phyloP scores from a whole-genome alignment of 805 yeast species.

The Candida xyloterini region DNA sequence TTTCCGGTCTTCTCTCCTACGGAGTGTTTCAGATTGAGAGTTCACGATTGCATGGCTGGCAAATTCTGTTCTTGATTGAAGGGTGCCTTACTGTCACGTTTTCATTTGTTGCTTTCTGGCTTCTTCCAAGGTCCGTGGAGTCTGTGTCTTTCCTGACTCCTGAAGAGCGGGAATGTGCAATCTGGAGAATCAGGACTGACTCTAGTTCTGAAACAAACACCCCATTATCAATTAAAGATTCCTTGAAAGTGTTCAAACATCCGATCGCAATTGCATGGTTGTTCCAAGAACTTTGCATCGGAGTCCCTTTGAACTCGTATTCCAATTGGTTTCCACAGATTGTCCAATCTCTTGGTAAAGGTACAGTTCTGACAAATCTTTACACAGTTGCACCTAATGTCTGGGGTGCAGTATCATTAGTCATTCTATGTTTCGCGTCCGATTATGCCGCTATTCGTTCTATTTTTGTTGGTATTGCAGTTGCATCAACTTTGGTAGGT shows the following conservation, averaged over 20 bases:
- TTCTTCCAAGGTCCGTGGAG: slow-evolving; percentile 38
- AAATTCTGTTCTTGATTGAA: slow-evolving; percentile 44
- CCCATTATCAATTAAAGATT: slow-evolving; percentile 39
- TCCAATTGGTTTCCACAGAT: slow-evolving; percentile 50
- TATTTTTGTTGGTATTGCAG: slow-evolving; percentile 37
- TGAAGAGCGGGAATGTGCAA: slow-evolving; percentile 40
- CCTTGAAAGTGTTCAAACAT: slow-evolving; percentile 41
- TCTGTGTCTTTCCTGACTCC: slow-evolving; percentile 37
- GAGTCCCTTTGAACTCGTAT: slow-evolving; percentile 47
- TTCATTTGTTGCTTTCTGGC: slow-evolving; percentile 32
- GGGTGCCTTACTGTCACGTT: slow-evolving; percentile 39
- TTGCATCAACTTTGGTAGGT: slow-evolving; percentile 40
- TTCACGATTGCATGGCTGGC: slow-evolving; percentile 43
- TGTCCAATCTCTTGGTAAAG: slow-evolving; percentile 36
- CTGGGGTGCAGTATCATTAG: slow-evolving; percentile 43
- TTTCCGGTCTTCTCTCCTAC: slow-evolving; percentile 36
- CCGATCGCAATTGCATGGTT: slow-evolving; percentile 45
- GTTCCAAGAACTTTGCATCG: slow-evolving; percentile 40
- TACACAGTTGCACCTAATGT: slow-evolving; percentile 47
- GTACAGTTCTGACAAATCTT: slow-evolving; percentile 39
- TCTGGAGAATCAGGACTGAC: slow-evolving; percentile 41
- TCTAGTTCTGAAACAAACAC: slow-evolving; percentile 39
- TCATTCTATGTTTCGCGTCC: slow-evolving; percentile 39
- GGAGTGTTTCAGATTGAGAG: slow-evolving; percentile 39
- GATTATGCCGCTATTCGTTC: slow-evolving; percentile 40